Conservation (phyloP, 371 early-diverging fungal genomes). For the Mucor ambiguus region DNA sequence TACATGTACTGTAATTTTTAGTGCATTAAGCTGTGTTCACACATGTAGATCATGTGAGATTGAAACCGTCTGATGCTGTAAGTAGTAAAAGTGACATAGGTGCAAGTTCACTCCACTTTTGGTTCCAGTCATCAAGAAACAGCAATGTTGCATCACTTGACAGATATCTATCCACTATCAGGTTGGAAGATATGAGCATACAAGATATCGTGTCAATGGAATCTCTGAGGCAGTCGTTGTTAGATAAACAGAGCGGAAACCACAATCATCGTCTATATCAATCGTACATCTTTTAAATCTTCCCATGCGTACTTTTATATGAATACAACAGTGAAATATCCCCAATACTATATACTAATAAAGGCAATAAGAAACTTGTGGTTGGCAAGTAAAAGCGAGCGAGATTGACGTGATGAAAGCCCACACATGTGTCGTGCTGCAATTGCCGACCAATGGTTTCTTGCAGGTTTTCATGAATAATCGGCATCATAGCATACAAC, state of each 20-base stretch:
- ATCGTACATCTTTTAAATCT: background rate
- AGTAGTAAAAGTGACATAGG: conserved; percentile 2
- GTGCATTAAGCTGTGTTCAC: background rate
- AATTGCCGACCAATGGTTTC: too few relatives aligned
- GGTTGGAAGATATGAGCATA: conserved; percentile 64
- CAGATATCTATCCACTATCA: conserved; percentile 57
- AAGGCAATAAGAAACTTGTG: background rate
- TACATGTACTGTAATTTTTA: background rate
- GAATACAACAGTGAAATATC: background rate
- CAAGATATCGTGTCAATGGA: conserved; percentile 85
- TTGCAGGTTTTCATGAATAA: too few relatives aligned
- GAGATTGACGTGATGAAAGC: background rate
- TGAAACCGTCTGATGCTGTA: background rate
- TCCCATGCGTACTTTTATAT: background rate
- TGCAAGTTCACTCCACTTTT: conserved; percentile 12
- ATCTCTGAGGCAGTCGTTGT: conserved; percentile 70
- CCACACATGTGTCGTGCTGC: too few relatives aligned
- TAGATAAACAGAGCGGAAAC: conserved; percentile 29
- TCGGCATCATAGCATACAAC: too few relatives aligned
- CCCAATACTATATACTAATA: background rate
- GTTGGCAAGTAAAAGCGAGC: background rate
- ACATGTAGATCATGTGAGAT: conserved; percentile 27
- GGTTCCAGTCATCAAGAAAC: conserved; percentile 17
- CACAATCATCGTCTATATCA: background rate
- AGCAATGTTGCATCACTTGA: conserved; percentile 29